Base-by-base conservation (phyloP, 495 filamentous ascomycete genomes). In the Xylaria flabelliformis region DNA sequence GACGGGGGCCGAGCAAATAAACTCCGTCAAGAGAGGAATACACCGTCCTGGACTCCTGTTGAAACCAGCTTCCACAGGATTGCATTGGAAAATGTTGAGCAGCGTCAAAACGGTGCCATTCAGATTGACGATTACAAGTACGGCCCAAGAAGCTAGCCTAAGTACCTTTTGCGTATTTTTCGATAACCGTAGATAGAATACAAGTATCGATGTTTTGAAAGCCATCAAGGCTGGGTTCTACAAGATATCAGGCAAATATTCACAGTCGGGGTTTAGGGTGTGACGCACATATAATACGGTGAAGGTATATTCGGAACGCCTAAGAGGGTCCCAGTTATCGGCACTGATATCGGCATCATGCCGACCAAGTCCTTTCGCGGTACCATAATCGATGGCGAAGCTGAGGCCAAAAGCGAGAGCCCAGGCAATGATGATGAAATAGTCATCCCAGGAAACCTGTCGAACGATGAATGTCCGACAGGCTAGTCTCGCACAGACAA, bases 161-260 rank as follows among this genome's bases (percentile, higher is more conserved):
- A 94, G 90, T 41, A 93, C 82, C 72, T 78, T 80, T 74, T 90
- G 90, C 53, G 94, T 90, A 42, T 90, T 90, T 74, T 89, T 90
- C 8, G 93, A 91, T 64, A 97, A 82, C 42, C 91, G 90, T 39
- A 97, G 86, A 82, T 94, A 97, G 79, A 97, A 97, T 70, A 95
- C 82, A 63, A 97, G 87, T 73, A 98, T 94, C n/a, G 93, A 95
- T 5, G 93, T 94, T 82, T 97, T 98, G 62, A 94, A 90, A 1
- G 89, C 88, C 91, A 94, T 93, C 67, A 97, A 86, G 5, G 94
- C 91, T 15, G 95, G 94, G 77, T 97, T 97, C 93, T 97, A 72
- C 41, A 64, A 29, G n/a, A 59, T 64, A n/a, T 64, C 46, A 71
- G 46, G 46, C 61, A 64, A 44, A 62, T 39, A 19, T 19, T 53